phyloP scores from a whole-genome alignment of 2,329 filamentous ascomycete genomes.

The Botrytis elliptica region DNA sequence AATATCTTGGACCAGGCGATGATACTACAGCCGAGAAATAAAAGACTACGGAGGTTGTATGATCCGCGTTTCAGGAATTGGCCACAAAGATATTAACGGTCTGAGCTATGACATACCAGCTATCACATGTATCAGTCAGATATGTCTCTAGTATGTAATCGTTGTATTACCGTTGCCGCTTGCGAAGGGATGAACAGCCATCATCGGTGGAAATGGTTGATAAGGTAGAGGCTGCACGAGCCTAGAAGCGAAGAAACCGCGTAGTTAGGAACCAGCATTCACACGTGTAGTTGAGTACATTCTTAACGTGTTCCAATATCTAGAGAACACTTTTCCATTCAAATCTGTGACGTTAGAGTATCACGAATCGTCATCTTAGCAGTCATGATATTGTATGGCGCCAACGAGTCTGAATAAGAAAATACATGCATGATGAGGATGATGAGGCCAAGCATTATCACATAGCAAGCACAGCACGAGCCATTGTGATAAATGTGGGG shows the following conservation, averaged over 20 bases:
- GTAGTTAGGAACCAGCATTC: neutral
- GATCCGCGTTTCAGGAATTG: slow-evolving; percentile 20
- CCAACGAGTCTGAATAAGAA: neutral
- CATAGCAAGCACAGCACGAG: neutral
- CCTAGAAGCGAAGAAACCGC: neutral
- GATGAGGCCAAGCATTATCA: neutral
- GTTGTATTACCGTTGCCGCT: neutral
- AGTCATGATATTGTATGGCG: neutral
- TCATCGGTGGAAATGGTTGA: slow-evolving; percentile 2
- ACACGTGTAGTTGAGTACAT: neutral
- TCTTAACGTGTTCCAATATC: neutral
- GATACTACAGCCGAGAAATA: neutral
- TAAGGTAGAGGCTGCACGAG: neutral
- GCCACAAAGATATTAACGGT: neutral
- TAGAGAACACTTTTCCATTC: neutral
- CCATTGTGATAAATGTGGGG: neutral
- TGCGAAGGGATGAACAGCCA: neutral
- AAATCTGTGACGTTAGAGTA: neutral
- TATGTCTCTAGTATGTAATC: neutral
- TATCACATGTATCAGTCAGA: neutral
- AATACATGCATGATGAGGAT: neutral
- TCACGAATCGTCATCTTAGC: neutral
- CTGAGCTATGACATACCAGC: slow-evolving; percentile 2
- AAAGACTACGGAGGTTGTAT: neutral
- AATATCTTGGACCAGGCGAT: neutral